Evolutionary conservation across 1,284 basidiomycete genomes (phyloP).

Genomic region (Malassezia yamatoensis): DNA sequence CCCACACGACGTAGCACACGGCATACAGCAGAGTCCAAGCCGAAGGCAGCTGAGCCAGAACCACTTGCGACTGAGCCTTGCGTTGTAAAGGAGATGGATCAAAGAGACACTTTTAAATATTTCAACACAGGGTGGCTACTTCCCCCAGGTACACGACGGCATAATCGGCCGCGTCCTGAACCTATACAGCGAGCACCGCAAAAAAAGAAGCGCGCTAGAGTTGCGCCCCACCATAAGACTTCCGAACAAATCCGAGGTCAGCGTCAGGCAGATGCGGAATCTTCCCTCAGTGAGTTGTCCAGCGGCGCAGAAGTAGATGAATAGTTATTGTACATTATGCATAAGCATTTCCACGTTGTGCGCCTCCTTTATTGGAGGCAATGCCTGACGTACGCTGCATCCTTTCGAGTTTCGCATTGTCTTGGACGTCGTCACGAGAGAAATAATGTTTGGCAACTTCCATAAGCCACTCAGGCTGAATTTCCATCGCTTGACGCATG

Average conservation of each 20-base stretch:
- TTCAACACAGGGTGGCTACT: slow-evolving; percentile 85
- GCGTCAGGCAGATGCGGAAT: neutral
- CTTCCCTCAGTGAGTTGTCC: slow-evolving; percentile 16
- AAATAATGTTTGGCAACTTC: slow-evolving; percentile 55
- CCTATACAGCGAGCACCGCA: neutral
- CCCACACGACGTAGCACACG: neutral
- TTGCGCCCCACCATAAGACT: too few relatives aligned
- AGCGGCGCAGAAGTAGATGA: too few relatives aligned
- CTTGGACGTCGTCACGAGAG: slow-evolving; percentile 27
- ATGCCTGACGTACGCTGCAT: slow-evolving; percentile 9
- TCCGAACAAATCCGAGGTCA: too few relatives aligned
- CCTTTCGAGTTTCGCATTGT: slow-evolving; percentile 12
- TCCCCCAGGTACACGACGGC: slow-evolving; percentile 54
- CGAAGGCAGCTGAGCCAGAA: neutral
- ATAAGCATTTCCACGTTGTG: neutral
- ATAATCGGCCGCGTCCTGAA: slow-evolving; percentile 12
- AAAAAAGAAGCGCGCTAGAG: neutral
- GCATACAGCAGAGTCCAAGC: neutral
- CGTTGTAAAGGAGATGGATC: slow-evolving; percentile 54
- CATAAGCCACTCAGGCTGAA: slow-evolving; percentile 82
- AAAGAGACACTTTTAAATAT: slow-evolving; percentile 63
- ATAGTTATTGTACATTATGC: neutral
- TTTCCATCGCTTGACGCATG: slow-evolving; percentile 86
- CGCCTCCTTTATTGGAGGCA: neutral
- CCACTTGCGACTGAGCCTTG: slow-evolving; percentile 5